These are phyloP conservation scores for Apiospora phragmitis DNA, from an alignment of 2,329 filamentous ascomycete genomes.

Conservation along the genomic window DNA sequence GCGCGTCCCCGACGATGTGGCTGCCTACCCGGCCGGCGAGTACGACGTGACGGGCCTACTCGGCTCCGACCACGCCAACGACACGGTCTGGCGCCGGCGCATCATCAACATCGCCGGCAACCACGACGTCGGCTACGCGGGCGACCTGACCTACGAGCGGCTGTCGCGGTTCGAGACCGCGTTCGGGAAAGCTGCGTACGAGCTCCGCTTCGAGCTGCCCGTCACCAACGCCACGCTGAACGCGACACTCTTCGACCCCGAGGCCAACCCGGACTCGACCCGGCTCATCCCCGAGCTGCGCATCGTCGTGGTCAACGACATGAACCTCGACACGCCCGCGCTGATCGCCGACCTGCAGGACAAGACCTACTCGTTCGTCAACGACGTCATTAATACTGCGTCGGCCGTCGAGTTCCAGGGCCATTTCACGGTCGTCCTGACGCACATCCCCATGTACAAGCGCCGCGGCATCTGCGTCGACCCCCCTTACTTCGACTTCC, in stretches of 20 bases:
- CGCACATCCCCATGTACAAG: conserved; percentile 91
- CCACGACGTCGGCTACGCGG: conserved; percentile 95
- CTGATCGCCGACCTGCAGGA: conserved; percentile 66
- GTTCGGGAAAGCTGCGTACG: conserved; percentile 91
- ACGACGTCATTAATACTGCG: conserved; percentile 64
- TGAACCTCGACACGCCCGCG: conserved; percentile 89
- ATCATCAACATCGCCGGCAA: conserved; percentile 93
- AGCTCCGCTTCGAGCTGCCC: conserved; percentile 70
- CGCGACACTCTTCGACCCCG: conserved; percentile 42
- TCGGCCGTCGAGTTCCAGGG: conserved; percentile 61
- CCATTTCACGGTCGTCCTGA: conserved; percentile 81
- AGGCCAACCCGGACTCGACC: conserved; percentile 45
- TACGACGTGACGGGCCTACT: conserved; percentile 53
- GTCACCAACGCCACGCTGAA: conserved; percentile 39
- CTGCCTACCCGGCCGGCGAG: conserved; percentile 47
- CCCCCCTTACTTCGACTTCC: conserved; percentile 79
- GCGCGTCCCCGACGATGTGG: conserved; percentile 60
- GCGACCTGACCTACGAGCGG: conserved; percentile 77
- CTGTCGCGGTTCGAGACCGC: conserved; percentile 78
- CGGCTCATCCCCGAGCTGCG: conserved; percentile 69
- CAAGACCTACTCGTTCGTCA: conserved; percentile 76
- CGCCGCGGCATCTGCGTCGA: conserved; percentile 80
- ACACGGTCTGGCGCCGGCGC: conserved; percentile 66
- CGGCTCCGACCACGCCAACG: conserved; percentile 45
- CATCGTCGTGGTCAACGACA: conserved; percentile 83